These are phyloP conservation scores for Pseudocercospora crystallina DNA, from an alignment of 2,329 filamentous ascomycete species.

Conservation along the genomic window DNA sequence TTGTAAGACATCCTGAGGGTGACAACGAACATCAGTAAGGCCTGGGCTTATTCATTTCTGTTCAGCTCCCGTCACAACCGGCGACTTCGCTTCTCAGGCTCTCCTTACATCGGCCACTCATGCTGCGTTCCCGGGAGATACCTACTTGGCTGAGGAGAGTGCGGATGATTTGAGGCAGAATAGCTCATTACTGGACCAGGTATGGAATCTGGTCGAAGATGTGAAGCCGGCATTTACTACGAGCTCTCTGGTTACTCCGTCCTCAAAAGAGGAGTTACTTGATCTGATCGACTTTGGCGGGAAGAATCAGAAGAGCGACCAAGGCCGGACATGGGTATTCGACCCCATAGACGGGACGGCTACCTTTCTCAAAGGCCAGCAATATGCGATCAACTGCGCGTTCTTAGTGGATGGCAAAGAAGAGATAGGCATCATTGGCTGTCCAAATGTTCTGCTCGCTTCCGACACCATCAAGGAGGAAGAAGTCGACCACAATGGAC, in stretches of 20 bases:
- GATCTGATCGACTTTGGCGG: slow-evolving; percentile 60
- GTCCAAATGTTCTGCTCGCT: slow-evolving; percentile 58
- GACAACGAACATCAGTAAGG: too few relatives aligned
- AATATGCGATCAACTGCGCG: slow-evolving; percentile 63
- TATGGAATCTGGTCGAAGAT: slow-evolving; percentile 55
- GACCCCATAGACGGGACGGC: slow-evolving; percentile 66
- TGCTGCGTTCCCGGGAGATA: slow-evolving; percentile 54
- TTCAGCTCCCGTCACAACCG: slow-evolving; percentile 57
- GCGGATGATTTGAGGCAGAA: slow-evolving; percentile 54
- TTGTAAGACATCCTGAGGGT: slow-evolving; percentile 29
- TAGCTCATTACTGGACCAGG: slow-evolving; percentile 49
- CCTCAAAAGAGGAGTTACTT: slow-evolving; percentile 57
- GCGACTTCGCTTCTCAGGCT: slow-evolving; percentile 64
- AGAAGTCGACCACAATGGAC: slow-evolving; percentile 49
- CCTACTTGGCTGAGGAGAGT: slow-evolving; percentile 63
- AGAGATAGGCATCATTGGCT: slow-evolving; percentile 60
- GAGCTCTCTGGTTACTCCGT: slow-evolving; percentile 40
- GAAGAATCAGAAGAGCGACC: slow-evolving; percentile 41
- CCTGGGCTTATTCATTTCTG: too few relatives aligned
- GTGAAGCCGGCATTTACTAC: slow-evolving; percentile 31
- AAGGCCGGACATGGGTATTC: slow-evolving; percentile 58
- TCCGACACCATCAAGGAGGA: slow-evolving; percentile 46
- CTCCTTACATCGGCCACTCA: slow-evolving; percentile 60
- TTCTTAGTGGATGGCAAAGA: slow-evolving; percentile 59
- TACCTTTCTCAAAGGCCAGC: slow-evolving; percentile 60